These are phyloP conservation scores for Lasiosphaeriaceae sp. DNA, from an alignment of 495 filamentous ascomycete species.

Conservation along the genomic window DNA sequence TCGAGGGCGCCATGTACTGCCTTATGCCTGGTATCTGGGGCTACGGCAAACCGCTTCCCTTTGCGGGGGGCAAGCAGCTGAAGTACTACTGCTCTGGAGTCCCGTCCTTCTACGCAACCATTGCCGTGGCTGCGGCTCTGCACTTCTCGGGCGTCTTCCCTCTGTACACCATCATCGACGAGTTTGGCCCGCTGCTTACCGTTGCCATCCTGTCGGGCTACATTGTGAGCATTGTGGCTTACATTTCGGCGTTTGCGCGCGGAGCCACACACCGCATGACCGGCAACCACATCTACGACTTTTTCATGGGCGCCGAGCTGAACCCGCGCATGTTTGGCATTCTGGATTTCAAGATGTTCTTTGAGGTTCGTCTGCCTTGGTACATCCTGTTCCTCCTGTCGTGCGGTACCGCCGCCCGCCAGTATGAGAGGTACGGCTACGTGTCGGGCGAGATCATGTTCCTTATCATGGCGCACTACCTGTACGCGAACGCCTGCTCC, in stretches of 20 bases:
- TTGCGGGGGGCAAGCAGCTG: conserved; percentile 77
- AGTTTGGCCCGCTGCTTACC: conserved; percentile 86
- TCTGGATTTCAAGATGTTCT: conserved; percentile 99
- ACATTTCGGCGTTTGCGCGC: conserved; percentile 74
- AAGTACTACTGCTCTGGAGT: conserved; percentile 91
- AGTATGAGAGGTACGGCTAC: conserved; percentile 87
- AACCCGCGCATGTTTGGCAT: conserved; percentile 93
- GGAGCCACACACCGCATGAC: conserved; percentile 90
- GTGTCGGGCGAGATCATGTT: conserved; percentile 87
- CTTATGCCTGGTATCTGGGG: conserved; percentile 77
- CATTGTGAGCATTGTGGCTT: conserved; percentile 74
- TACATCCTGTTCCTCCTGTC: conserved; percentile 84
- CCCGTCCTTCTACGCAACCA: conserved; percentile 81
- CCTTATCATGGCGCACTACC: conserved; percentile 86
- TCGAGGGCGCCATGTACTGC: conserved; percentile 77
- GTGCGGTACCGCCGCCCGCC: conserved; percentile 72
- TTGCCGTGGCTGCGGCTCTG: conserved; percentile 59
- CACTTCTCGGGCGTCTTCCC: conserved; percentile 83
- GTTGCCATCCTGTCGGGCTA: conserved; percentile 90
- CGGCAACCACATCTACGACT: conserved; percentile 87
- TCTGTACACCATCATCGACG: conserved; percentile 90
- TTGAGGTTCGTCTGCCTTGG: conserved; percentile 96
- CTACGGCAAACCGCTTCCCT: conserved; percentile 80
- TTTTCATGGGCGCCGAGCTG: conserved; percentile 98
- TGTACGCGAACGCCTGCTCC: conserved; percentile 94